phyloP scores from a whole-genome alignment of 441 rosid genomes.

The Erodium trifolium region DNA sequence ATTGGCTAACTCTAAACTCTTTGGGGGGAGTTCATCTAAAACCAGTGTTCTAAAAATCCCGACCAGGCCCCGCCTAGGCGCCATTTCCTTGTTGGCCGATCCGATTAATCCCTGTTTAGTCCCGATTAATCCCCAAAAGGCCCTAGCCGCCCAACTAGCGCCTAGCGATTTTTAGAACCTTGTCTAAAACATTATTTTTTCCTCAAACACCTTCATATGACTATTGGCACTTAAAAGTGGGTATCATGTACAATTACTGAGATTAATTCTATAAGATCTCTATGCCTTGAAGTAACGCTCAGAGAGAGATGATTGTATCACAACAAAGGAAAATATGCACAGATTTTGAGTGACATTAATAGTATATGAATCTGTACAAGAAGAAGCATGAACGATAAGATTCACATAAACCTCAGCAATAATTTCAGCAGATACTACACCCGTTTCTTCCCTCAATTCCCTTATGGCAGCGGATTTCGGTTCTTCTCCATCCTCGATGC shows the following conservation, averaged over 20 bases:
- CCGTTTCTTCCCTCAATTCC: conserved; percentile 86
- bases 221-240: not conserved
- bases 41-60: no score
- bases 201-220: not conserved
- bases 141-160: no score
- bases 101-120: no score
- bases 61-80: no score
- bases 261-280: not conserved
- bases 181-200: no score
- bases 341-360: not conserved
- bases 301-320: not conserved
- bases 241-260: not conserved
- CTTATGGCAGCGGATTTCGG: conserved; percentile 77
- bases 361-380: conserved; percentile 10
- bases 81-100: no score
- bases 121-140: no score
- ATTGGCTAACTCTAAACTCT: no score
- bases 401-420: conserved; percentile 54
- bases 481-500: conserved; percentile 86
- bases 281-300: not conserved
- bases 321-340: not conserved
- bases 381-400: conserved; percentile 1
- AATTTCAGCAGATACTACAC: conserved; percentile 68
- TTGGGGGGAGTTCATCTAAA: no score
- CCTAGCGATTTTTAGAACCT: no score